Conservation (phyloP, 2,329 filamentous ascomycete species). For the Akanthomyces dipterigenus region DNA sequence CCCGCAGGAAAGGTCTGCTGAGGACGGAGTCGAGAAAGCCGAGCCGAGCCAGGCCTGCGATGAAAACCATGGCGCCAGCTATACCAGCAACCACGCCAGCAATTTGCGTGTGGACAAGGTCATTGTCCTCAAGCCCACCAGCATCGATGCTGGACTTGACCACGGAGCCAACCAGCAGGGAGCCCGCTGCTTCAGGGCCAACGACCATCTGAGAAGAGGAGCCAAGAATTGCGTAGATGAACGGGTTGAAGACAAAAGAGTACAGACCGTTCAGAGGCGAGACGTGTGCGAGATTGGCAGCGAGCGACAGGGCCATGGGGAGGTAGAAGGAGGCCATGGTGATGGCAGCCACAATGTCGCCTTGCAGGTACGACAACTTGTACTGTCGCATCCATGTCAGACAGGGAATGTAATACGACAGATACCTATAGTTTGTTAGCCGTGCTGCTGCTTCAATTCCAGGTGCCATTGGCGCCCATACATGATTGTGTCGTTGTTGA, state of each 20-base stretch:
- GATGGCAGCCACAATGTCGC: constrained; percentile 79
- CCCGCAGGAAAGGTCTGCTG: constrained; percentile 83
- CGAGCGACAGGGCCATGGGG: constrained; percentile 90
- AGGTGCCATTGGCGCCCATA: constrained; percentile 33
- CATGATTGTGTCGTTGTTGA: constrained; percentile 69
- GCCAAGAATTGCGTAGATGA: constrained; percentile 85
- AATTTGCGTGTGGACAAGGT: constrained; percentile 66
- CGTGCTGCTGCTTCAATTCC: neutral
- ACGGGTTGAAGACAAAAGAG: constrained; percentile 84
- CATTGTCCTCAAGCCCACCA: constrained; percentile 59
- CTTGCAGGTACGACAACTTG: constrained; percentile 69
- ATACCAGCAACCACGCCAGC: constrained; percentile 85
- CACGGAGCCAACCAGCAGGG: constrained; percentile 80
- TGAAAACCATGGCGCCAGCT: constrained; percentile 80
- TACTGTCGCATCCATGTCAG: constrained; percentile 90
- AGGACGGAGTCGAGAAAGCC: constrained; percentile 94
- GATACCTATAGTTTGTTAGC: constrained; percentile 52
- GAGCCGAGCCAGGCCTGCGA: constrained; percentile 75
- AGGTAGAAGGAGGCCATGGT: constrained; percentile 99
- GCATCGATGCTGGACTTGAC: constrained; percentile 69
- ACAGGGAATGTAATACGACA: constrained; percentile 89
- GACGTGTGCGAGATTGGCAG: constrained; percentile 85
- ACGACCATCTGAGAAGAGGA: constrained; percentile 91
- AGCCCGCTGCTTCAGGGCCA: constrained; percentile 90
- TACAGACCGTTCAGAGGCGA: constrained; percentile 93